These are phyloP conservation scores for Colletotrichum shisoi DNA, from an alignment of 2,329 filamentous ascomycete genomes.

Conservation along the genomic window DNA sequence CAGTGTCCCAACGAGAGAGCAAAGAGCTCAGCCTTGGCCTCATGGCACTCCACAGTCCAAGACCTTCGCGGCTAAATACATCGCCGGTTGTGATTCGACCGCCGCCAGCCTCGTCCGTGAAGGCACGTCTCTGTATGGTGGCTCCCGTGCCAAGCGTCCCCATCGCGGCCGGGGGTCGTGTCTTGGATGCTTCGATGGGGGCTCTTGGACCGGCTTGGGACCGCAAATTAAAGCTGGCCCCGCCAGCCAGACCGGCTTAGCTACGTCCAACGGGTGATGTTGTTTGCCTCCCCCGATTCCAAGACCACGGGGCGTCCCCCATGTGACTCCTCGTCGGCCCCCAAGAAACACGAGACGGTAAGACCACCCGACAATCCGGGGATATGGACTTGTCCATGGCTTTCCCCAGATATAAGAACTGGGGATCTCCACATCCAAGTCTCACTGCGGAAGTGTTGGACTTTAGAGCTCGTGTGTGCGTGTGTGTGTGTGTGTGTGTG, in stretches of 20 bases:
- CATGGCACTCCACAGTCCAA: conserved; percentile 29
- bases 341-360: conserved; percentile 1
- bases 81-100: not conserved
- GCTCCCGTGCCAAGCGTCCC: not conserved
- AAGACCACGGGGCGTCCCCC: not conserved
- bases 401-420: conserved; percentile 22
- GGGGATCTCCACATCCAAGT: conserved; percentile 1
- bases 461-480: not conserved
- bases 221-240: not conserved
- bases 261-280: not conserved
- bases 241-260: not conserved
- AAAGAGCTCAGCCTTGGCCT: conserved; percentile 25
- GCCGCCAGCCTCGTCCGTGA: conserved; percentile 1
- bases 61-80: conserved; percentile 22
- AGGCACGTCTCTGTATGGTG: conserved; percentile 22
- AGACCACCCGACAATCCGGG: conserved; percentile 13
- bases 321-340: not conserved
- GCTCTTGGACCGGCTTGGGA: conserved; percentile 14
- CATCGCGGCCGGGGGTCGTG: not conserved
- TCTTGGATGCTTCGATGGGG: conserved; percentile 9
- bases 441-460: not conserved
- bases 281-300: not conserved
- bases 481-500: too few relatives aligned
- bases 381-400: not conserved
- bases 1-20: conserved; percentile 19